Base-by-base conservation (phyloP, 1,284 basidiomycete genomes). In the Microbotryum saponariae region DNA sequence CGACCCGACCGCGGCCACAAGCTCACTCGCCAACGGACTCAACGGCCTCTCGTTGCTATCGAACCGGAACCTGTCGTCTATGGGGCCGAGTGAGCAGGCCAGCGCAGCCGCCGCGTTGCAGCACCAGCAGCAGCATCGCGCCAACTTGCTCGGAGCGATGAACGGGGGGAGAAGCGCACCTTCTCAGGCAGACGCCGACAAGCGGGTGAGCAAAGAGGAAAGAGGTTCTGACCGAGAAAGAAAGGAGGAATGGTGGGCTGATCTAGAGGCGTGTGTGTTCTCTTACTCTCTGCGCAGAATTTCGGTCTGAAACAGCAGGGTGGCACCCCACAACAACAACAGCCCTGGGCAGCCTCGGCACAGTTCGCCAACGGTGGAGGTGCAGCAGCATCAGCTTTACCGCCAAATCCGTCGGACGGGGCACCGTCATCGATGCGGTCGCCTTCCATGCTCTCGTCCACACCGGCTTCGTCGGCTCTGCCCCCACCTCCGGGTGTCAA, bases 71-170 rank as follows among this genome's bases (percentile, higher is more conserved):
- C 45, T 23, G 48, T 58, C 52, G 21, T 55, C 23, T 58, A 33
- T 25, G 58, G 48, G 37, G 53, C 58, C n/a, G 63, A 63, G 5
- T 64, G 68, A 68, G 54, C 66, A 69, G 59, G 68, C 64, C 47
- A 66, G 65, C 53, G 68, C 68, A 25, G 50, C 65, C 1, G 70
- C 66, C 16, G 70, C 68, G 20, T 49, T 71, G 23, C 64, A 65
- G 45, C 64, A 60, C 45, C 63, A 62, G 50, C 69, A 71, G 61
- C 62, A 66, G 44, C 61, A 67, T 33, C 53, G 66, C 2, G 66
- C 65, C 20, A 71, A 65, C 52, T 46, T 71, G 20, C 61, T 71
- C 14, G 69, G 69, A 3, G 62, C 63, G n/a, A 71, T 71, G 69
- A 71, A 71, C 52, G 65, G 65, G n/a, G 54, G 9, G 54, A 45